Percentiles rank a stretch among this genome's conserved stretches.
These are phyloP conservation scores for Seminavis robusta DNA, from an alignment of 108 stramenopile species.

Conservation along the genomic window DNA sequence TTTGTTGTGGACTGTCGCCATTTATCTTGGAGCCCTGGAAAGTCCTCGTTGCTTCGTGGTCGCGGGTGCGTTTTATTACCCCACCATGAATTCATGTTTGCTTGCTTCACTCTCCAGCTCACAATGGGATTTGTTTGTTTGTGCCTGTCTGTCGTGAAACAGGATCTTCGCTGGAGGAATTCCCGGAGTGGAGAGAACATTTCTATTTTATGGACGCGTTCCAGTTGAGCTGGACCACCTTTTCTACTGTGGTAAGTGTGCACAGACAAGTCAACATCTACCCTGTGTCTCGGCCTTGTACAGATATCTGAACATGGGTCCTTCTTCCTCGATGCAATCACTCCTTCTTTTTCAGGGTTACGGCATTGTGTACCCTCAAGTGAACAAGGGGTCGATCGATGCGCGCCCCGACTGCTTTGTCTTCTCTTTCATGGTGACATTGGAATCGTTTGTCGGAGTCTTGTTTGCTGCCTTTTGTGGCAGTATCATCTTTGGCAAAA, in stretches of 20 bases:
- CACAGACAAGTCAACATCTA: not conserved
- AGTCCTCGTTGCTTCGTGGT: no score
- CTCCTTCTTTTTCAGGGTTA: no score
- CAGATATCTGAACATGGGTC: not conserved
- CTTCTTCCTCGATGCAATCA: not conserved
- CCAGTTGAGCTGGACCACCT: constrained; percentile 42
- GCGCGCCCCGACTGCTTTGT: not conserved
- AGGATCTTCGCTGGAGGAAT: no score
- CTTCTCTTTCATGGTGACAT: constrained; percentile 1
- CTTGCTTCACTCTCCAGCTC: no score
- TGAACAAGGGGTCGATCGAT: not conserved
- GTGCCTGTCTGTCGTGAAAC: no score
- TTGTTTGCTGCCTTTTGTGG: constrained; percentile 13
- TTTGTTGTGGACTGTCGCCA: no score
- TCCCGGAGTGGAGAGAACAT: no score
- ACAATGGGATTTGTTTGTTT: no score
- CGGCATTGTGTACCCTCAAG: constrained; percentile 4
- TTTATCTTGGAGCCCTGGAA: no score
- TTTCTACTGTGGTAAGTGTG: constrained; percentile 52
- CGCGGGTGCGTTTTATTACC: no score
- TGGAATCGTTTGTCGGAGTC: constrained; percentile 21
- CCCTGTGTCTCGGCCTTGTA: not conserved
- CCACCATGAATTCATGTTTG: no score
- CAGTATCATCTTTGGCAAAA: constrained; percentile 20
- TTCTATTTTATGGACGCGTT: constrained; percentile 45